phyloP scores from a whole-genome alignment of 768 basidiomycete species.

The Macrocybe gigantea region DNA sequence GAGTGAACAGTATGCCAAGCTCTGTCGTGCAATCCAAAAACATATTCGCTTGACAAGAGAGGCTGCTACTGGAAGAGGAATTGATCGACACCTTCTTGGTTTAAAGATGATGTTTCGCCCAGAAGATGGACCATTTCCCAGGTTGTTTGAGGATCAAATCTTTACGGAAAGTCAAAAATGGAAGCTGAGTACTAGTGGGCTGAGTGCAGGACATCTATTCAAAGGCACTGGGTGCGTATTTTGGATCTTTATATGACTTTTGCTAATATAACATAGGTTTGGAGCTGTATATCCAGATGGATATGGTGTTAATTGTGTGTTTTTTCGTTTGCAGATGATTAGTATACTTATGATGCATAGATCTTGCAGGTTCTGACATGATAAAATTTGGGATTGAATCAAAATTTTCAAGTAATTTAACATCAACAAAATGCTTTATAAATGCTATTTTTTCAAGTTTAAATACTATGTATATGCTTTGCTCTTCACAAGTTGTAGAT shows the following conservation, averaged over 20 bases:
- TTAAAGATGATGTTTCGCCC: constrained; percentile 59
- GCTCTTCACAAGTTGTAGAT: constrained; percentile 22
- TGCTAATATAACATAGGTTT: constrained; percentile 42
- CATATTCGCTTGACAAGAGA: constrained; percentile 72
- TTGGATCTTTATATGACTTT: not conserved
- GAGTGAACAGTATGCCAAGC: constrained; percentile 35
- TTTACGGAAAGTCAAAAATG: constrained; percentile 74
- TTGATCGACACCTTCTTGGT: constrained; percentile 90
- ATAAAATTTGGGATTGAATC: constrained; percentile 95
- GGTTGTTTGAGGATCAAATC: constrained; percentile 72
- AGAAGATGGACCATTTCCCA: constrained; percentile 46
- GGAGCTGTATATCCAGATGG: constrained; percentile 80
- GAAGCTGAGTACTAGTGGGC: constrained; percentile 86
- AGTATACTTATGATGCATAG: constrained; percentile 30
- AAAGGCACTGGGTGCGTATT: constrained; percentile 72
- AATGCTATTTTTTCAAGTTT: constrained; percentile 55
- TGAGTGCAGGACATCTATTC: constrained; percentile 83
- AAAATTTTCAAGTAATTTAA: constrained; percentile 62
- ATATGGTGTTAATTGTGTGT: constrained; percentile 91
- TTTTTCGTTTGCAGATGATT: not conserved
- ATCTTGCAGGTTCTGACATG: constrained; percentile 70
- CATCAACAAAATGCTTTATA: constrained; percentile 70
- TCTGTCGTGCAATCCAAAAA: constrained; percentile 62
- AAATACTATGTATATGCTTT: constrained; percentile 61
- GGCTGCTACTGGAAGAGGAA: constrained; percentile 76